These are phyloP conservation scores for Funneliformis geosporum DNA, from an alignment of 192 early-diverging fungal species.

Conservation along the genomic window DNA sequence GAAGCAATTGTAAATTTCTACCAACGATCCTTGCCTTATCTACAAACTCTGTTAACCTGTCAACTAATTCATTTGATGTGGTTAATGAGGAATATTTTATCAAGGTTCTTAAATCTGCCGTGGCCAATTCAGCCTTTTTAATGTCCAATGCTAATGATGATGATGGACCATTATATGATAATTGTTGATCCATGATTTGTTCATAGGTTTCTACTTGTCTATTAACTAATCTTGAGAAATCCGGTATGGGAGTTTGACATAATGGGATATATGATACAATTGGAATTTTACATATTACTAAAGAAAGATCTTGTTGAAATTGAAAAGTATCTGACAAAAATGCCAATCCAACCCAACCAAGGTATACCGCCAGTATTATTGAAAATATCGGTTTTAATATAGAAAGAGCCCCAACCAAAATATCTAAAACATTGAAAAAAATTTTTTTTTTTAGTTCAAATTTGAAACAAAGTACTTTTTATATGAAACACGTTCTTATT, in stretches of 20 bases:
- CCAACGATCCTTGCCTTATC: conserved; percentile 40
- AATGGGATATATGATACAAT: neutral
- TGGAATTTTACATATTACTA: neutral
- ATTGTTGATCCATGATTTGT: conserved; percentile 38
- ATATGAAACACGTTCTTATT: neutral
- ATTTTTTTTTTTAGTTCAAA: neutral
- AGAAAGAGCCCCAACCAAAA: conserved; percentile 4
- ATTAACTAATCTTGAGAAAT: conserved; percentile 52
- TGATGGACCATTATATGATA: conserved; percentile 22
- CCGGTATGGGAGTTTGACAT: conserved; percentile 37
- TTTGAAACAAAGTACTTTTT: too few relatives aligned
- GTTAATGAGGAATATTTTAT: conserved; percentile 49
- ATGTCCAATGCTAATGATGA: conserved; percentile 44
- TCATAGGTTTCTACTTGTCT: conserved; percentile 50
- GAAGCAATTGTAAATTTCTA: conserved; percentile 49
- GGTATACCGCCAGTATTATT: neutral
- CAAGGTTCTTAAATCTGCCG: conserved; percentile 50
- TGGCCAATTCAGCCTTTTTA: conserved; percentile 53
- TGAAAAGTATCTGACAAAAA: conserved; percentile 20
- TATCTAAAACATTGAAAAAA: neutral
- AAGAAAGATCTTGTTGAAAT: neutral
- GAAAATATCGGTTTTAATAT: conserved; percentile 23
- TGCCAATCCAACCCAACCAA: neutral
- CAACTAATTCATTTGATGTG: conserved; percentile 36
- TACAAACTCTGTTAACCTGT: conserved; percentile 44